These are phyloP conservation scores for Fusarium subtropicale DNA, from an alignment of 2,329 filamentous ascomycete genomes.

Conservation along the genomic window DNA sequence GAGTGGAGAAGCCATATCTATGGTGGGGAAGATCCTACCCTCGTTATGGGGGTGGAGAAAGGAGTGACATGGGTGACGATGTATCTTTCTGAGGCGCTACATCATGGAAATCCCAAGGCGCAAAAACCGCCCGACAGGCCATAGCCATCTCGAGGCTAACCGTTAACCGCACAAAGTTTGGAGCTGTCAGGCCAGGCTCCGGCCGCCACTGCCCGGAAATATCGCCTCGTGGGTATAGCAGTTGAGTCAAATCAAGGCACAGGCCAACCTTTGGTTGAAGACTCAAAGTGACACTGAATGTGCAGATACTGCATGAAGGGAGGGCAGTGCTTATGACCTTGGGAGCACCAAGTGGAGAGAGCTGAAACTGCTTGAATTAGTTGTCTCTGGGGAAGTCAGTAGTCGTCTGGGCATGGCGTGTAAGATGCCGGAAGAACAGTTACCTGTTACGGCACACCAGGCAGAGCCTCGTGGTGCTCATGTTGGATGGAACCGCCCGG, in stretches of 20 bases:
- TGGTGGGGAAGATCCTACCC: slow-evolving; percentile 34
- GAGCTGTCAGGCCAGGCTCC: slow-evolving; percentile 12
- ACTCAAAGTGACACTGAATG: not conserved
- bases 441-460: slow-evolving; percentile 10
- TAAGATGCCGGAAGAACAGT: not conserved
- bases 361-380: slow-evolving; percentile 27
- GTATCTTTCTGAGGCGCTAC: slow-evolving; percentile 7
- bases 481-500: not conserved
- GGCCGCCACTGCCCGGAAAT: slow-evolving; percentile 11
- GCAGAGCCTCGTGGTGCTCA: slow-evolving; percentile 4
- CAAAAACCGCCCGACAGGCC: slow-evolving; percentile 17
- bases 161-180: not conserved
- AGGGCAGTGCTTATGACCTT: slow-evolving; percentile 13
- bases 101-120: slow-evolving; percentile 14
- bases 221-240: slow-evolving; percentile 8
- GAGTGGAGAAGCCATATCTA: slow-evolving; percentile 21
- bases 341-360: slow-evolving; percentile 25
- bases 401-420: not conserved
- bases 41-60: slow-evolving; percentile 32
- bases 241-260: slow-evolving; percentile 20
- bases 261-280: not conserved
- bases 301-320: slow-evolving; percentile 9
- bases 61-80: slow-evolving; percentile 2
- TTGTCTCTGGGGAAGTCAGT: slow-evolving; percentile 23
- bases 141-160: slow-evolving; percentile 6